These are phyloP conservation scores for Skeletonema potamos DNA, from an alignment of 108 stramenopile species.

Conservation along the genomic window DNA sequence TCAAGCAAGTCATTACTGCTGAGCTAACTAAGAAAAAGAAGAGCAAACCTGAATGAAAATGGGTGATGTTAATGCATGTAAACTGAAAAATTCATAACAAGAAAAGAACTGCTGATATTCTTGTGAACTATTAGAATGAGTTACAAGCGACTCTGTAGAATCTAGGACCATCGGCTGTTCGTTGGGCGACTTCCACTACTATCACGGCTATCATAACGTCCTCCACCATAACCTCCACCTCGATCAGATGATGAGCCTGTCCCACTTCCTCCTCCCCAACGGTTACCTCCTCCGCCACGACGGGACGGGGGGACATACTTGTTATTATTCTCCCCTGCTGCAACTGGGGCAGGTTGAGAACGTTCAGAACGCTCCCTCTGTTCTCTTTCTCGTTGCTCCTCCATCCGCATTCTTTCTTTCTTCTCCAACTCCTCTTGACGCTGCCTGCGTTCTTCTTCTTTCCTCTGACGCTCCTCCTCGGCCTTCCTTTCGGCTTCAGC, in stretches of 20 bases:
- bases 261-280: conserved; percentile 39
- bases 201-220: conserved; percentile 37
- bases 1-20: conserved; percentile 31
- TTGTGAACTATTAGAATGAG: too few relatives aligned
- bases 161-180: background rate
- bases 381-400: conserved; percentile 23
- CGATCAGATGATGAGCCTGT: conserved; percentile 42
- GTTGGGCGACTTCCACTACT: background rate
- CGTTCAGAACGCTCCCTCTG: conserved; percentile 6
- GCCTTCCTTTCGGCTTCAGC: conserved; percentile 52
- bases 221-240: conserved; percentile 45
- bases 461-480: conserved; percentile 66
- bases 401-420: conserved; percentile 32
- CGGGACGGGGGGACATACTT: conserved; percentile 77
- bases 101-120: background rate
- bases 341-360: background rate
- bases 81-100: background rate
- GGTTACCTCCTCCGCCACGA: conserved; percentile 39
- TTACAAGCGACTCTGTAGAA: background rate
- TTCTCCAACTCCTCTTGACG: conserved; percentile 51
- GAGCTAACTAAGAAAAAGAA: background rate
- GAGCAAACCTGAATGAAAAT: background rate
- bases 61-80: too few relatives aligned
- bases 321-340: conserved; percentile 23
- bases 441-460: conserved; percentile 46